Conservation (phyloP, 2,329 filamentous ascomycete species). For the Lachnellula cervina region DNA sequence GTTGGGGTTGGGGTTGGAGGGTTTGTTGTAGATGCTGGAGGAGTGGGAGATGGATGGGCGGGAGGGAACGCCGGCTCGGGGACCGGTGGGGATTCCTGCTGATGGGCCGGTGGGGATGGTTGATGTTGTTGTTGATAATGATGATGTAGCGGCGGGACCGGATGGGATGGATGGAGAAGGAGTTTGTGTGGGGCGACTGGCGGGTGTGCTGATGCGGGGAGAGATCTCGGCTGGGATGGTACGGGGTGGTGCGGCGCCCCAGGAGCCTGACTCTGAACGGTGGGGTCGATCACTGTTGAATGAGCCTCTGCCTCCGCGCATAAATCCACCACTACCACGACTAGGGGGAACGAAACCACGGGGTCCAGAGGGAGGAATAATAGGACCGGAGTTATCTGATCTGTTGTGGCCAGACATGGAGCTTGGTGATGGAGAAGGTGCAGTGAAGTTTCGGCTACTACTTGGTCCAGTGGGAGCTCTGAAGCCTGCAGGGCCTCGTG, state of each 20-base stretch:
- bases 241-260: conserved; percentile 26
- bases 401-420: conserved; percentile 19
- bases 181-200: conserved; percentile 21
- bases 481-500: conserved; percentile 30
- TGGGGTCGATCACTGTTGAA: conserved; percentile 25
- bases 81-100: no score
- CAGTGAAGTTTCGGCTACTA: conserved; percentile 26
- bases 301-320: conserved; percentile 28
- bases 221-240: conserved; percentile 14
- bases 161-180: conserved; percentile 27
- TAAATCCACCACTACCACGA: conserved; percentile 22
- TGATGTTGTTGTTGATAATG: conserved; percentile 27
- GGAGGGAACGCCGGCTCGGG: conserved; percentile 24
- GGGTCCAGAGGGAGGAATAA: conserved; percentile 31
- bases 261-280: conserved; percentile 26
- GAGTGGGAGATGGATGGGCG: conserved; percentile 26
- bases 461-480: conserved; percentile 32
- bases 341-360: conserved; percentile 28
- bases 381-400: conserved; percentile 17
- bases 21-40: conserved; percentile 21
- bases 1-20: conserved; percentile 9
- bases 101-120: conserved; percentile 29
- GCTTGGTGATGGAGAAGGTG: conserved; percentile 18
- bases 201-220: conserved; percentile 15
- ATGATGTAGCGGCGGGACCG: conserved; percentile 9